Conservation (phyloP, 148 eudicot species). For the Salicornia ramosissima region DNA sequence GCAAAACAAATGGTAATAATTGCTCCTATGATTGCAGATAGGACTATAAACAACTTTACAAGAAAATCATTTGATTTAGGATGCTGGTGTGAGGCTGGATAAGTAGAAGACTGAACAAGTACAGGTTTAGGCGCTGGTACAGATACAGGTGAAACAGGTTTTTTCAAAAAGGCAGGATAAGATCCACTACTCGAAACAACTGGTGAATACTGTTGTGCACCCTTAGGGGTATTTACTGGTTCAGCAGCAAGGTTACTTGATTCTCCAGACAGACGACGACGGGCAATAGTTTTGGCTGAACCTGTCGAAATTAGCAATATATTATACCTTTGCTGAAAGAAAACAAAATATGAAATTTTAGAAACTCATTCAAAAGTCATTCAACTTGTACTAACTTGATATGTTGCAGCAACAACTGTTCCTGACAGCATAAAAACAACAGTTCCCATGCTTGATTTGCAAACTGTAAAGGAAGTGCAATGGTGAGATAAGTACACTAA, state of each 20-base stretch:
- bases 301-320: constrained; percentile 1
- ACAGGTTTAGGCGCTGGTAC: constrained; percentile 9
- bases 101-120: constrained; percentile 6
- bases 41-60: not conserved
- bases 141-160: not conserved
- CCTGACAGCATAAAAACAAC: constrained; percentile 20
- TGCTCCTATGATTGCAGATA: constrained; percentile 3
- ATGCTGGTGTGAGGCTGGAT: constrained; percentile 8
- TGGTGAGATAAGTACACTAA: constrained; percentile 3
- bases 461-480: constrained; percentile 9
- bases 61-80: not conserved
- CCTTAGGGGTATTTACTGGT: constrained; percentile 8
- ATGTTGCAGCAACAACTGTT: constrained; percentile 16
- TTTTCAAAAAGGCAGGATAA: constrained; percentile 24
- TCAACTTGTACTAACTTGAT: constrained; percentile 24
- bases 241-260: constrained; percentile 33
- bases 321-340: not conserved
- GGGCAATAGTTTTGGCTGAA: constrained; percentile 10
- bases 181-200: constrained; percentile 32
- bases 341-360: not conserved
- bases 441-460: constrained; percentile 18
- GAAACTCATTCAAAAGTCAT: not conserved
- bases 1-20: constrained; percentile 12
- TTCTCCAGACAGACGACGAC: constrained; percentile 26
- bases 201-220: constrained; percentile 7